Base-by-base conservation (phyloP, 768 basidiomycete species). In the Mycena olivaceomarginata region DNA sequence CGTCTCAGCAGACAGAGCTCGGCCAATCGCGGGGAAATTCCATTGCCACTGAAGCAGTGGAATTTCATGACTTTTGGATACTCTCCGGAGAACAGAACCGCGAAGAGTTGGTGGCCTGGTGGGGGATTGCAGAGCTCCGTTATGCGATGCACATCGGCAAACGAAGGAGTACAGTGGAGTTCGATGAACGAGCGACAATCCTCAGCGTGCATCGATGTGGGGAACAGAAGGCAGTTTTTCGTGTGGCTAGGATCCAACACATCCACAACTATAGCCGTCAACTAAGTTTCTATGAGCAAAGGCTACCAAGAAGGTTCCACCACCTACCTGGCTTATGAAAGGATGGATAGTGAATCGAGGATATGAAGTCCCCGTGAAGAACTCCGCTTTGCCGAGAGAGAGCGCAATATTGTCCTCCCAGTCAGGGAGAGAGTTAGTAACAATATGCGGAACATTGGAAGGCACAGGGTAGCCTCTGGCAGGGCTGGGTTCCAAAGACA, bases 31-130 rank as follows among this genome's bases (percentile, higher is more conserved):
- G 87, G 88, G 16, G 85, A 88, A 45, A 92, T 87, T 3, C 90
- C 90, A 74, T 86, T 85, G 7, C 91, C 91, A 2, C 88, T 87
- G 81, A 91, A 90, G 78, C 89, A 90, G 90, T 90, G 91, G 81
- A 88, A 92, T 71, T 60, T 48, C 64, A 70, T 48, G 12, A 60
- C 68, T 16, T 25, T 39, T 60, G 48, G 11, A 7, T 20, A 16
- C 40, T 72, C 71, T 12, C 67, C 68, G 31, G 71, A 67, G 67
- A 69, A 76, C 18, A 76, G 40, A 9, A 72, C 75, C 7, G 78
- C 78, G 25, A 79, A 76, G 43, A 79, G 31, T 40, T 67, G 57
- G 40, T 76, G 67, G 46, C 37, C 40, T 13, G 67, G 63, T 11
- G 78, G 75, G 25, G 71, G 56, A 37, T 71, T 45, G 22, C 63